Base-by-base conservation (phyloP, 192 early-diverging fungal genomes). In the Chytriomyces hyalinus region DNA sequence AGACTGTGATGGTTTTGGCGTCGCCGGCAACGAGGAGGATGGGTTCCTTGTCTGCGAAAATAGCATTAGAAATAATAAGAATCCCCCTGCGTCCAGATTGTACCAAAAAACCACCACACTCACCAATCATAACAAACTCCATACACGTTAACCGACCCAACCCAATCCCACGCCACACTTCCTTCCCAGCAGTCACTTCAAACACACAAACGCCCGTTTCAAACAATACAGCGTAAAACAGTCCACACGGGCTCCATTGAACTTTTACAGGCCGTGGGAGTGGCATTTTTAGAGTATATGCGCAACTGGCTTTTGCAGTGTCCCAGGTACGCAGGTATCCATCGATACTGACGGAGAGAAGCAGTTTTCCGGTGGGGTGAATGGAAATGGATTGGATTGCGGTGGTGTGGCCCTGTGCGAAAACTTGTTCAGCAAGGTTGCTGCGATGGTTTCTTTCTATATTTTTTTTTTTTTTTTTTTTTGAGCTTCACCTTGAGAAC, bases 361-460 rank as follows among this genome's bases (percentile, higher is more conserved):
- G 93, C 65, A 99, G 88, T 75, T 95, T 97, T 17, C 98, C 98
- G 8, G 92, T 87, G n/a, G 97, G 96, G 84, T 99, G 98, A 48
- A 97, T 89, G 3, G 93, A 94, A 44, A 98, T 85, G 48, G 87
- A 90, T 81, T 90, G 91, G 17, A 99, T 86, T 24, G 87, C 84
- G 9, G 89, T 90, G 63, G 90, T 91, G 78, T 84, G 74, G 11
- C 85, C 88, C 51, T 73, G 28, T 17, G 4, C 6, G 17, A 8
- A 8, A 9, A 5, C 17, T 17, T 8, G 26, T 26, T 50, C 28
- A 22, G 17, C 10, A 13, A 6, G 57, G 24, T 6, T 24, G 47
- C 17, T 10, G 20, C n/a, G 49, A 26, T 9, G 44, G 67, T 17
- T 28, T 26, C 13, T 13, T 51, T 85, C 85, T n/a, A n/a, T n/a